phyloP scores from a whole-genome alignment of 1,284 basidiomycete genomes.

The Naganishia sp. region DNA sequence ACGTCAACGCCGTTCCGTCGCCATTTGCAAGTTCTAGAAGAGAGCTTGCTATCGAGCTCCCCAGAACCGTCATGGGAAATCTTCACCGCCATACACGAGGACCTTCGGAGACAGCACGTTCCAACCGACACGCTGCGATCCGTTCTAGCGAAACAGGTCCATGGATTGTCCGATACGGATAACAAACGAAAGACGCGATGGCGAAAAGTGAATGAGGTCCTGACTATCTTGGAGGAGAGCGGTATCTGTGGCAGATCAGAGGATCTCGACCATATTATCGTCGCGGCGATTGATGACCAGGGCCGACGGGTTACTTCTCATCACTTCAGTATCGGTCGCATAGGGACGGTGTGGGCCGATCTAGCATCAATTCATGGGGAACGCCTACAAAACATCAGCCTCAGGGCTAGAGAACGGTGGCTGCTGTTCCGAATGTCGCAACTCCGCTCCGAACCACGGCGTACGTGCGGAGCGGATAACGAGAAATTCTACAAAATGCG shows the following conservation, averaged over 20 bases:
- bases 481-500: not conserved
- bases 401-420: constrained; percentile 3
- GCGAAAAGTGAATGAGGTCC: not conserved
- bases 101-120: constrained; percentile 19
- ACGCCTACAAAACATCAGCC: constrained; percentile 3
- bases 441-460: not conserved
- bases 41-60: constrained; percentile 16
- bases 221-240: not conserved
- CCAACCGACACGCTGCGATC: constrained; percentile 22
- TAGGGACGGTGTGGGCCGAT: constrained; percentile 4
- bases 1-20: constrained; percentile 28
- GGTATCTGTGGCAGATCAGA: not conserved
- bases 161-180: not conserved
- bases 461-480: not conserved
- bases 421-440: constrained; percentile 3
- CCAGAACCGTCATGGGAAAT: constrained; percentile 26
- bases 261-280: constrained; percentile 7
- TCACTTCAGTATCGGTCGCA: not conserved
- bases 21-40: constrained; percentile 23
- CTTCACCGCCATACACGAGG: constrained; percentile 24
- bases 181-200: not conserved
- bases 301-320: not conserved
- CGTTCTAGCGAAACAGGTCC: constrained; percentile 12
- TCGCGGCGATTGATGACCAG: not conserved
- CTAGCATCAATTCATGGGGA: not conserved